Base-by-base conservation (phyloP, 352 stramenopile species). In the Phytophthora ohioensis region DNA sequence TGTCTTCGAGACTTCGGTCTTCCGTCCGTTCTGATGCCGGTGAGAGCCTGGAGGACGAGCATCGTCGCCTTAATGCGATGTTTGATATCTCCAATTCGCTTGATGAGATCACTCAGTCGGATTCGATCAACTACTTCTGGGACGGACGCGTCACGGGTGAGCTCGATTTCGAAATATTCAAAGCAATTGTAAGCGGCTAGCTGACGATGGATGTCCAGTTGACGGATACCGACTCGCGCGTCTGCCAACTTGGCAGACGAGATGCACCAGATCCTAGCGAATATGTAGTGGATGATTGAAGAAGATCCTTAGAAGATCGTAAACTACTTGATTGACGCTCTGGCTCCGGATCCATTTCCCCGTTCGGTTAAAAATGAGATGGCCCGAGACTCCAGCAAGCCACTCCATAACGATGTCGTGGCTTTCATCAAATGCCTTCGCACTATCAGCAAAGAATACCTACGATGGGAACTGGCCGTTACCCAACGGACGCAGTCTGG, bases 61-160 rank as follows among this genome's bases (percentile, higher is more conserved):
- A 45, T n/a, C 53, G 62, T 7, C 62, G 53, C 0, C 51, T 52
- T 1, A 63, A 63, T 10, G 52, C 62, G 1, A 57, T 58, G 53
- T 69, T 69, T n/a, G 34, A 63, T 8, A 63, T 64, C 6, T 69
- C 27, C 48, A 64, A 70, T 10, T 17, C 46, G 5, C 11, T 70
- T 3, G n/a, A 64, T 13, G 21, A 35, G 0, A 70, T 53, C 21
- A 27, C 62, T 0, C 52, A 62, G 9, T 12, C 12, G 2, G 54
- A 70, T 36, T 64, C 46, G 63, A 55, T 64, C 17, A n/a, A 70
- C 12, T 64, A 64, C 13, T 59, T 70, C 13, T 70, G 54, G 56
- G 62, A 64, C 15, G 63, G 63, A 0, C 36, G 54, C 2, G 17
- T 70, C 54, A 30, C 8, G 4, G 54, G 54, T 2, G 54, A 70